Percentiles rank a stretch among this genome's conserved stretches.
These are phyloP conservation scores for Spizellomyces sp. DNA, from an alignment of 192 early-diverging fungal species.

Conservation along the genomic window DNA sequence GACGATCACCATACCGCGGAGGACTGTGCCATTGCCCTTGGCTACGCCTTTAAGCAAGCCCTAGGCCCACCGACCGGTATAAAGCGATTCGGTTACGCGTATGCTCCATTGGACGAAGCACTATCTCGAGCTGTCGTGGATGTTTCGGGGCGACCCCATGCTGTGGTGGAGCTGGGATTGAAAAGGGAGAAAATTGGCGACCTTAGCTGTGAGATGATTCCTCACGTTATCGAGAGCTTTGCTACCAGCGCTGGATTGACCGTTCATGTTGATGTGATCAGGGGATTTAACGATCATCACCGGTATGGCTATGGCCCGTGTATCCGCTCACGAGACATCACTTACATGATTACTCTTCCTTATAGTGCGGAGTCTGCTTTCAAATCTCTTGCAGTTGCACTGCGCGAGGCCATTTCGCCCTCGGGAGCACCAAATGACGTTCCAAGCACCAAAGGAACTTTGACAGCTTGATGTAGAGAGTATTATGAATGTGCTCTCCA, in stretches of 20 bases:
- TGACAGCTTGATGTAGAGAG: slow-evolving; percentile 16
- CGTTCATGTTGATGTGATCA: slow-evolving; percentile 93
- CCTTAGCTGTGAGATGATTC: slow-evolving; percentile 97
- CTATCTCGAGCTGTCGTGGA: slow-evolving; percentile 93
- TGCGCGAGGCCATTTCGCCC: slow-evolving; percentile 81
- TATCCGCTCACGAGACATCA: not conserved
- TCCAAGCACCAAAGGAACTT: slow-evolving; percentile 90
- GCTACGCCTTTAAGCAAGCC: slow-evolving; percentile 91
- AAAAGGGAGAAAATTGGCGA: slow-evolving; percentile 90
- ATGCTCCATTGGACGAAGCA: slow-evolving; percentile 96
- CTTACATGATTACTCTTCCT: not conserved
- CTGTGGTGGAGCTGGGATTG: slow-evolving; percentile 79
- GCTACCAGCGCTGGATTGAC: slow-evolving; percentile 90
- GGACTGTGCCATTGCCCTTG: slow-evolving; percentile 92
- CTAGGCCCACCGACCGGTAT: slow-evolving; percentile 92
- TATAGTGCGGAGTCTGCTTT: slow-evolving; percentile 91
- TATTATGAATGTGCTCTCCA: not conserved
- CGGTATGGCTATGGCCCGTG: slow-evolving; percentile 52
- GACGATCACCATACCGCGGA: slow-evolving; percentile 99
- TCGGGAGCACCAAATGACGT: slow-evolving; percentile 85
- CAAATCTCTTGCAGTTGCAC: slow-evolving; percentile 95
- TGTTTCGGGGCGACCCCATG: slow-evolving; percentile 91
- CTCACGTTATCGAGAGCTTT: slow-evolving; percentile 93
- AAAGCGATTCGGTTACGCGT: slow-evolving; percentile 90
- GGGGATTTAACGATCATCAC: slow-evolving; percentile 97